phyloP scores from a whole-genome alignment of 192 early-diverging fungal species.

The Thamnidium elegans region DNA sequence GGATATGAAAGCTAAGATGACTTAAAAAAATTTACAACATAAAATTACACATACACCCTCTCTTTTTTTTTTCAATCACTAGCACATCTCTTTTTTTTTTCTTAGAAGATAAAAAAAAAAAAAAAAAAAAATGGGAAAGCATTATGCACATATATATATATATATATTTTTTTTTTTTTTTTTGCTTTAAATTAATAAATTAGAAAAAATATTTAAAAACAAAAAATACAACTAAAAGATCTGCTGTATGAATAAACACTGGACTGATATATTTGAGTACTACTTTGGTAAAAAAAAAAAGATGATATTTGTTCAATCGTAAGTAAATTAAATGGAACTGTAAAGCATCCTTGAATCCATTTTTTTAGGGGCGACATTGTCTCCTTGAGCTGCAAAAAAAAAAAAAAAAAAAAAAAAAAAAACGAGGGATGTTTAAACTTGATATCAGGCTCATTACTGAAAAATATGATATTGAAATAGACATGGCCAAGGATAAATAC shows the following conservation, averaged over 20 bases:
- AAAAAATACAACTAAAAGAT: background rate
- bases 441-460: background rate
- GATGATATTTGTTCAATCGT: background rate
- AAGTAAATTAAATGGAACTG: background rate
- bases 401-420: no score
- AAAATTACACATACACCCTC: no score
- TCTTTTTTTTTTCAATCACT: no score
- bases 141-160: no score
- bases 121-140: no score
- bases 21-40: background rate
- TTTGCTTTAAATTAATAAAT: no score
- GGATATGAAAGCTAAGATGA: slow-evolving; percentile 8
- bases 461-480: background rate
- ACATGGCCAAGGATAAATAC: background rate
- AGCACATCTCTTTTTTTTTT: no score
- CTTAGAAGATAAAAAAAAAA: no score
- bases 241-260: background rate
- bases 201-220: no score
- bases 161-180: no score
- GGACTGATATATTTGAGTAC: background rate
- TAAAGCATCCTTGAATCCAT: background rate
- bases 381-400: background rate
- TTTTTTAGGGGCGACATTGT: background rate
- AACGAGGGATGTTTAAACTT: background rate
- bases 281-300: background rate